Evolutionary conservation across 179 eudicot genomes (phyloP).

Genomic region (Beta macrorhiza): DNA sequence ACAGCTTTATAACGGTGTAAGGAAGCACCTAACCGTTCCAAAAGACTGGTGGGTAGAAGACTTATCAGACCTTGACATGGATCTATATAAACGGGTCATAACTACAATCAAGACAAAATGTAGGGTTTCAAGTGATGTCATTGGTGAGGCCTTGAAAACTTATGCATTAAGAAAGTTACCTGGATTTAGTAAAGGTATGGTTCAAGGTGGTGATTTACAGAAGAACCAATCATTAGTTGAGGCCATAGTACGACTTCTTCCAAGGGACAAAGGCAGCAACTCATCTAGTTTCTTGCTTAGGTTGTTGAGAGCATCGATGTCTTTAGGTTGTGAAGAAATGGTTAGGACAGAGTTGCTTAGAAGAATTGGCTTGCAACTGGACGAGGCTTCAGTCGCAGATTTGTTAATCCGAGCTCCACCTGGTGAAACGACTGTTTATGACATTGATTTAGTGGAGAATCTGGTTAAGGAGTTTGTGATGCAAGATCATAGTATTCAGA

Average conservation of each 20-base stretch:
- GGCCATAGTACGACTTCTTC: conserved; percentile 49
- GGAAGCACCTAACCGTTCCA: conserved; percentile 57
- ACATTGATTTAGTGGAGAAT: conserved; percentile 46
- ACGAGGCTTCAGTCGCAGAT: conserved; percentile 61
- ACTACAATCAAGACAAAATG: conserved; percentile 50
- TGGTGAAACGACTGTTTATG: conserved; percentile 45
- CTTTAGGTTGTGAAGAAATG: conserved; percentile 52
- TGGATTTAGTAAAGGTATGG: conserved; percentile 48
- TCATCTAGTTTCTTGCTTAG: conserved; percentile 62
- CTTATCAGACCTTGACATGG: conserved; percentile 58
- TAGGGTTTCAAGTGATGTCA: conserved; percentile 39
- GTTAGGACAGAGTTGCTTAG: conserved; percentile 41
- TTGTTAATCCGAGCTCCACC: conserved; percentile 51
- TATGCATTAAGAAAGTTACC: conserved; percentile 54
- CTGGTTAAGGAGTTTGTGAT: conserved; percentile 57
- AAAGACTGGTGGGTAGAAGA: conserved; percentile 90
- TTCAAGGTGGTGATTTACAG: conserved; percentile 42
- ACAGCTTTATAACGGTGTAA: conserved; percentile 42
- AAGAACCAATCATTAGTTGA: conserved; percentile 54
- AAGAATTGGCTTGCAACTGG: conserved; percentile 57
- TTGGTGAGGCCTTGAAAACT: conserved; percentile 61
- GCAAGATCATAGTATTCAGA: conserved; percentile 37
- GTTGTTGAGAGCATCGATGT: conserved; percentile 46
- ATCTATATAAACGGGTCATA: conserved; percentile 59
- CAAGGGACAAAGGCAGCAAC: conserved; percentile 46